These are phyloP conservation scores for Tetraselmis striata DNA, from an alignment of 139 green algal species.

Conservation along the genomic window DNA sequence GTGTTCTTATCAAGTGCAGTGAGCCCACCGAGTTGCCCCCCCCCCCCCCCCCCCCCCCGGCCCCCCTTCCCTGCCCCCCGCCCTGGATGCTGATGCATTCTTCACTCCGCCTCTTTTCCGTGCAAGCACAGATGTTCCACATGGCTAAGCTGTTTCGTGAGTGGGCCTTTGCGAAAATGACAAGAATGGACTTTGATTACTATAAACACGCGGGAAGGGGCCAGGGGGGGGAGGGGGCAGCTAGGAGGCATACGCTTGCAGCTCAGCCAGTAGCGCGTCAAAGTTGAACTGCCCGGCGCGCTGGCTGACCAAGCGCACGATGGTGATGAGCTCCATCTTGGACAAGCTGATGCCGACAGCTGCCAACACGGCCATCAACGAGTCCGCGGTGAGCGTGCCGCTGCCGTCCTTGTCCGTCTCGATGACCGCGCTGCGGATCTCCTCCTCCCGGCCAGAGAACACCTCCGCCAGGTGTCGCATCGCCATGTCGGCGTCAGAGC, in stretches of 20 bases:
- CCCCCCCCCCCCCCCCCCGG: too few relatives aligned
- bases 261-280: not conserved
- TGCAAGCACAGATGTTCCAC: too few relatives aligned
- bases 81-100: too few relatives aligned
- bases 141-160: too few relatives aligned
- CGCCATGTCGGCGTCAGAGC: not conserved
- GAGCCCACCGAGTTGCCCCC: too few relatives aligned
- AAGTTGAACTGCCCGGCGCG: not conserved
- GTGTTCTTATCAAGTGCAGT: too few relatives aligned
- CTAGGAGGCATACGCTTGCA: not conserved
- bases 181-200: too few relatives aligned
- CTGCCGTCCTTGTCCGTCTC: conserved; percentile 41
- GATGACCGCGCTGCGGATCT: conserved; percentile 46
- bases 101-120: too few relatives aligned
- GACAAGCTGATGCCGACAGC: conserved; percentile 50
- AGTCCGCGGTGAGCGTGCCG: conserved; percentile 26
- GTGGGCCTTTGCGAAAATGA: too few relatives aligned
- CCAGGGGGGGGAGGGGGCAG: not conserved
- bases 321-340: conserved; percentile 55
- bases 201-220: not conserved
- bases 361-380: conserved; percentile 38
- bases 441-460: conserved; percentile 24
- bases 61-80: too few relatives aligned
- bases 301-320: conserved; percentile 15
- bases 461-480: not conserved